Percentiles rank a stretch among this genome's conserved stretches.
Conservation (phyloP, 345 rosid genomes). For the Capsella bursapastoris region DNA sequence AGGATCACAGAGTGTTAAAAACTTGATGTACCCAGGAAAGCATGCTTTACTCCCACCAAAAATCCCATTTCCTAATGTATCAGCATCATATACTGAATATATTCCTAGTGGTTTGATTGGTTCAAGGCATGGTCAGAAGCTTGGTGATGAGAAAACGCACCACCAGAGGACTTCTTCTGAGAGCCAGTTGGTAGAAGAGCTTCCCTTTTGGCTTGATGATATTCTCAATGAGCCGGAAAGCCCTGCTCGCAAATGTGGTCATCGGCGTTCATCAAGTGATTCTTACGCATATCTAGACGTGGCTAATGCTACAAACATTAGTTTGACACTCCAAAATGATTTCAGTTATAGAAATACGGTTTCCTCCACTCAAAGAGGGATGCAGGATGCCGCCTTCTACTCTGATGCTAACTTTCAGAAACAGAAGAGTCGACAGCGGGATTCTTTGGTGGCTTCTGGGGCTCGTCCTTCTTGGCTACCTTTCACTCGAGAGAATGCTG, state of each 20-base stretch:
- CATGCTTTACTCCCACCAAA: slow-evolving; percentile 92
- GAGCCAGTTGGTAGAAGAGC: slow-evolving; percentile 80
- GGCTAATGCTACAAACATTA: slow-evolving; percentile 62
- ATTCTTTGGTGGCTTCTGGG: slow-evolving; percentile 50
- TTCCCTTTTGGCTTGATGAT: slow-evolving; percentile 99
- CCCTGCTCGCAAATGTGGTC: slow-evolving; percentile 86
- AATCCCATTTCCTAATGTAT: slow-evolving; percentile 78
- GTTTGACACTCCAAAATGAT: slow-evolving; percentile 69
- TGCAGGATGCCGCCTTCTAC: slow-evolving; percentile 55
- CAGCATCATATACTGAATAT: slow-evolving; percentile 72
- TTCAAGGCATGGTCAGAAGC: slow-evolving; percentile 73
- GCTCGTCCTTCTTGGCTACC: slow-evolving; percentile 54
- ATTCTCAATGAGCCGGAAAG: slow-evolving; percentile 97
- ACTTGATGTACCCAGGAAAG: slow-evolving; percentile 72
- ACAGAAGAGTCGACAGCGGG: slow-evolving; percentile 62
- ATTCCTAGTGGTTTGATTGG: slow-evolving; percentile 59
- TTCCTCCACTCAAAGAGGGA: slow-evolving; percentile 61
- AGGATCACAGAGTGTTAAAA: slow-evolving; percentile 73
- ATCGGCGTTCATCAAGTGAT: slow-evolving; percentile 98
- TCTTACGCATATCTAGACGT: slow-evolving; percentile 83
- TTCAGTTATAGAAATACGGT: slow-evolving; percentile 51
- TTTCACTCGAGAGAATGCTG: slow-evolving; percentile 58
- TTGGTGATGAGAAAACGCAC: slow-evolving; percentile 58
- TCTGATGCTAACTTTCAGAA: slow-evolving; percentile 55
- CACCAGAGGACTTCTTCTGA: slow-evolving; percentile 96